A percentile compares a stretch with the other conserved stretches of the same genome.
Evolutionary conservation across 352 stramenopile species (phyloP).

Genomic region (Globisporangium emineosum): DNA sequence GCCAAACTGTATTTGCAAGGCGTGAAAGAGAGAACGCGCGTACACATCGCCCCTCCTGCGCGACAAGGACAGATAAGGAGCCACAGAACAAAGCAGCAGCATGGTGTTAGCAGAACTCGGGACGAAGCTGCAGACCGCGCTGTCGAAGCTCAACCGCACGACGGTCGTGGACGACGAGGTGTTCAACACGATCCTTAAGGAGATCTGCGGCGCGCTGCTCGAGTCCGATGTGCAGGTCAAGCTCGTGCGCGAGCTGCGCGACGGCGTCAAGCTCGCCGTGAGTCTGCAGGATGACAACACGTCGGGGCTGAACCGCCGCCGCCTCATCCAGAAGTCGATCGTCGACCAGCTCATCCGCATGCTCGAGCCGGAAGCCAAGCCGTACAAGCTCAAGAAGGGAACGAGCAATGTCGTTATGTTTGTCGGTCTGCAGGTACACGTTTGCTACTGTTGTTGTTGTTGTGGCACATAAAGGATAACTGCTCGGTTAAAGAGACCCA

Average conservation of each 20-base stretch:
- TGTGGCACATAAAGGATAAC: not conserved
- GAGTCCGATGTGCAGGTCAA: conserved; percentile 89
- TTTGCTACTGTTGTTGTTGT: not conserved
- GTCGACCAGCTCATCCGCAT: conserved; percentile 89
- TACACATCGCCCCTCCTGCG: not conserved
- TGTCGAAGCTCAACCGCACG: conserved; percentile 85
- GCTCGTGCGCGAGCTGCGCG: conserved; percentile 85
- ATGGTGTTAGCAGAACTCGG: conserved; percentile 91
- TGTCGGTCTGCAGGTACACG: conserved; percentile 63
- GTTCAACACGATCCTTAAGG: conserved; percentile 88
- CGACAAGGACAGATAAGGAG: not conserved
- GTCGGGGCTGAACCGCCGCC: conserved; percentile 80
- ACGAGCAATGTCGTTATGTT: conserved; percentile 94
- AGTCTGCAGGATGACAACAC: conserved; percentile 71
- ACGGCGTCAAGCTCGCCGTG: conserved; percentile 88
- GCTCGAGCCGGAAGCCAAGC: conserved; percentile 81
- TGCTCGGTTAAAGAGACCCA: not conserved
- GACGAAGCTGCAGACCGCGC: conserved; percentile 81
- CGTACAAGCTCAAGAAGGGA: conserved; percentile 90
- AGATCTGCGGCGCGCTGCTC: conserved; percentile 89
- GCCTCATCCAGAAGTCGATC: conserved; percentile 89
- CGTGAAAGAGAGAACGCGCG: no score
- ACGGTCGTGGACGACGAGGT: conserved; percentile 90
- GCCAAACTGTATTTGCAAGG: no score
- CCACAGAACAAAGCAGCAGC: not conserved